Evolutionary conservation across 2,329 filamentous ascomycete genomes (phyloP), one percentile per base, ranked within the genome.

Genomic region (Torrubiella hemipterigena): DNA sequence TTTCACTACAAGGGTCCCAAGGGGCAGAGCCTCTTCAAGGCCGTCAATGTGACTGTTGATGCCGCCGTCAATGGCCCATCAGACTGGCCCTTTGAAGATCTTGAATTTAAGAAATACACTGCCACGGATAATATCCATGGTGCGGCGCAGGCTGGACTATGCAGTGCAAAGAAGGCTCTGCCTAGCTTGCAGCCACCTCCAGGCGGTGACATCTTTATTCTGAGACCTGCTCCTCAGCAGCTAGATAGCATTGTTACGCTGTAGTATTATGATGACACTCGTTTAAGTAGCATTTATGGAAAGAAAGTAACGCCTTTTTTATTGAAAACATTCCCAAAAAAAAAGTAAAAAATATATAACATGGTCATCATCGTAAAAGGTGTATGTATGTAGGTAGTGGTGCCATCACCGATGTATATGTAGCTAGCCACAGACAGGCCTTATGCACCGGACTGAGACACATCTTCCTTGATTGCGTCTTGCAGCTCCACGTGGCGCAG

Each of bases 201-300:
- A 1, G 42, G 37, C 7, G 44, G 45, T 5, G 46, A 49, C 22
- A 32, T 46, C 7, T 49, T 42, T 37, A 32, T 28, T 14, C 32
- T 49, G 36, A 32, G 45, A 16, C 46, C 45, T 20, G 45, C 46
- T 14, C 41, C 44, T 6, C 41, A 49, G 36, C 45, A 49, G 33
- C 33, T 49, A 23, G 46, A 48, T 35, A 41, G 37, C 28, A 39
- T 41, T 26, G 37, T 36, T 16, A 36, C 28, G 22, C 28, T 38
- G 23, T 37, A 34, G 28, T 5, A 24, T 6, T 24, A n/a, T 11
- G 6, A 24, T 6, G n/a, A n/a, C n/a, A n/a, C n/a, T n/a, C n/a
- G n/a, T n/a, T n/a, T n/a, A n/a, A n/a, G n/a, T n/a, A n/a, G n/a
- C n/a, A n/a, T n/a, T n/a, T n/a, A n/a, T n/a, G n/a, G n/a, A n/a